Base-by-base conservation (phyloP, 2,329 filamentous ascomycete genomes). In the Trichoderma simmonsii region DNA sequence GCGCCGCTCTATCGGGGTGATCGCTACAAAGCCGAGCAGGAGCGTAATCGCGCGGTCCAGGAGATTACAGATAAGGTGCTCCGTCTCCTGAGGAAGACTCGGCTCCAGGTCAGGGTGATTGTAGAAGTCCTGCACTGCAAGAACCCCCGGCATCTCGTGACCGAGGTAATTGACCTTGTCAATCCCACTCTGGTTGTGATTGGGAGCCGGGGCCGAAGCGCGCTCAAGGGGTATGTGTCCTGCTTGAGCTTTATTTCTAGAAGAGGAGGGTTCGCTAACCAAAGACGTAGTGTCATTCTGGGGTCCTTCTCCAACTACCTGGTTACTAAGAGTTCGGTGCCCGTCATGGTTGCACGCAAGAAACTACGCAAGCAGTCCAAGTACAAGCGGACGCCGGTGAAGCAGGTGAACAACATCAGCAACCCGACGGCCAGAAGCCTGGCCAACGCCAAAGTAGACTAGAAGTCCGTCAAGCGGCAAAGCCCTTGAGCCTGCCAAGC, bases 81-180 rank as follows among this genome's bases (percentile, higher is more conserved):
- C n/a, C 92, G 91, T 75, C 84, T 98, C 60, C 83, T 99, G 73
- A 89, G 95, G 73, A 97, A 97, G 86, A 99, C 96, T 1, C 90
- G 93, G 75, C 85, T 99, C 72, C 95, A 99, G 80, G 95, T 98
- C 63, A 90, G 94, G 72, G 93, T 98, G 62, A 94, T 97, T 65
- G 92, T 99, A 39, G 96, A 99, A 82, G 95, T 98, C 32, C 92
- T 99, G 75, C 96, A 98, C 82, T 98, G 96, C 90, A 98, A 98
- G 86, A 98, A 93, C 78, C 94, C 96, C 4, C 95, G 96, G 81
- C 95, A 98, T 80, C 88, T 98, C 84, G 94, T 99, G 75, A 97
- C 94, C 0, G 96, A 98, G 84, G 94, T 98, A 83, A 98, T 99
- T 81, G 96, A 99, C 80, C 89, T 93, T 74, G 88, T 98, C 67